Evolutionary conservation across 768 basidiomycete species (phyloP).

Genomic region (Psilocybe azurescens): DNA sequence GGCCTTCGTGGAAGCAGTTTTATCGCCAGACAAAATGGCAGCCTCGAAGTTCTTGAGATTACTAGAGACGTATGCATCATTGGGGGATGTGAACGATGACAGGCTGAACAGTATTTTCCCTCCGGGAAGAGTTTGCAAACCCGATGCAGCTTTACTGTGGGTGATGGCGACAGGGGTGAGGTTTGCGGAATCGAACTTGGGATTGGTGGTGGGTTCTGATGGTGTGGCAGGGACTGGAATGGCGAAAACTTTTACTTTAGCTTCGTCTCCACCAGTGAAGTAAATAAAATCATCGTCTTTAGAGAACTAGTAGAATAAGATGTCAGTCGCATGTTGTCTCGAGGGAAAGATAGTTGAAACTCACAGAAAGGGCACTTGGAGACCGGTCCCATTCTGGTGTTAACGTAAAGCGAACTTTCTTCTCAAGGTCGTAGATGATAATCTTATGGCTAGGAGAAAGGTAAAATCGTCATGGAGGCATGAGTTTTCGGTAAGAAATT

Average conservation of each 20-base stretch:
- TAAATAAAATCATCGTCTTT: constrained; percentile 72
- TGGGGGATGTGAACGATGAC: constrained; percentile 79
- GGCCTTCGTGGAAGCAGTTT: constrained; percentile 32
- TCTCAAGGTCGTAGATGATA: constrained; percentile 76
- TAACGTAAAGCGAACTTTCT: constrained; percentile 70
- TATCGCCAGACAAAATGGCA: constrained; percentile 38
- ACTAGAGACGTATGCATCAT: constrained; percentile 72
- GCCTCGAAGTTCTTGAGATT: constrained; percentile 42
- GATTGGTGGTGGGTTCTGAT: constrained; percentile 54
- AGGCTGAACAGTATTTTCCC: constrained; percentile 73
- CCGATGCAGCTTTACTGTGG: constrained; percentile 57
- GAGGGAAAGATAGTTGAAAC: constrained; percentile 25
- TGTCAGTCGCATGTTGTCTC: constrained; percentile 1
- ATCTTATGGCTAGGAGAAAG: constrained; percentile 62
- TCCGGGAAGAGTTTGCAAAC: constrained; percentile 62
- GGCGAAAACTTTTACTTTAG: constrained; percentile 74
- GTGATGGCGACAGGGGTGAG: constrained; percentile 65
- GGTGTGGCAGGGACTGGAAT: constrained; percentile 73
- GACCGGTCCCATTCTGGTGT: constrained; percentile 90
- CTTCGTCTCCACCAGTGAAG: constrained; percentile 79
- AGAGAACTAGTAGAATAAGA: constrained; percentile 62
- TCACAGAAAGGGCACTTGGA: constrained; percentile 62
- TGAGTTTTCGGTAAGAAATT: not conserved
- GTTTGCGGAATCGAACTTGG: constrained; percentile 51
- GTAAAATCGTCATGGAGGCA: constrained; percentile 1